Percentiles rank a stretch among this genome's conserved stretches.
These are phyloP conservation scores for Picochlorum sp. DNA, from an alignment of 139 green algal genomes.

Conservation along the genomic window DNA sequence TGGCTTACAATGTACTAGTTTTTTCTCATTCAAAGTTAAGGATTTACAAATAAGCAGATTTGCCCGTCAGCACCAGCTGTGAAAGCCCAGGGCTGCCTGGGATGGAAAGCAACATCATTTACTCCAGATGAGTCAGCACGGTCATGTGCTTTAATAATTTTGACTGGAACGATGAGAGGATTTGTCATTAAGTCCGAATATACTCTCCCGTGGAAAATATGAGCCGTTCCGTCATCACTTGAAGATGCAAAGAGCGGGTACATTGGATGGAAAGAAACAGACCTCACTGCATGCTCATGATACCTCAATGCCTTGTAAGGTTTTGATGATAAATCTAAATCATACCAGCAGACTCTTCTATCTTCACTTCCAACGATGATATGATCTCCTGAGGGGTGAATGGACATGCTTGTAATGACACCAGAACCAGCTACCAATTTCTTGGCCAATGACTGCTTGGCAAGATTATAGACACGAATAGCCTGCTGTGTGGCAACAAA, in stretches of 20 bases:
- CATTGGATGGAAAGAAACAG: constrained; percentile 73
- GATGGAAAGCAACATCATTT: constrained; percentile 80
- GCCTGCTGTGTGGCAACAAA: constrained; percentile 87
- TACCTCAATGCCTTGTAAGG: constrained; percentile 83
- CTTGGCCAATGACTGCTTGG: constrained; percentile 78
- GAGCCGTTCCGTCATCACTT: constrained; percentile 65
- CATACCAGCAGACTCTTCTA: constrained; percentile 83
- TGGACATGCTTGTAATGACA: constrained; percentile 62
- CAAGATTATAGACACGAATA: constrained; percentile 89
- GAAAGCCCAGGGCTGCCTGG: constrained; percentile 93
- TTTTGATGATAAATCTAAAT: constrained; percentile 89
- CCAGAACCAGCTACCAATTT: constrained; percentile 82
- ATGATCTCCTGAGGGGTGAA: constrained; percentile 88
- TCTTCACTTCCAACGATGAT: constrained; percentile 81
- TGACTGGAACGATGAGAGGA: constrained; percentile 85
- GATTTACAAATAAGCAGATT: constrained; percentile 55
- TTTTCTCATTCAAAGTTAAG: constrained; percentile 4
- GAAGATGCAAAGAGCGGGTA: constrained; percentile 87
- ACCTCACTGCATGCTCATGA: constrained; percentile 56
- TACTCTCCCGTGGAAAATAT: constrained; percentile 94
- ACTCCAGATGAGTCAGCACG: constrained; percentile 51
- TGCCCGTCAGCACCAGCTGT: constrained; percentile 76
- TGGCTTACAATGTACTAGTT: too few relatives aligned
- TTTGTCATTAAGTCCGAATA: constrained; percentile 92
- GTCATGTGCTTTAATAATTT: constrained; percentile 28